Evolutionary conservation across 768 basidiomycete species (phyloP), one percentile per base, ranked within the genome.

Genomic region (Botryobasidium botryosum): DNA sequence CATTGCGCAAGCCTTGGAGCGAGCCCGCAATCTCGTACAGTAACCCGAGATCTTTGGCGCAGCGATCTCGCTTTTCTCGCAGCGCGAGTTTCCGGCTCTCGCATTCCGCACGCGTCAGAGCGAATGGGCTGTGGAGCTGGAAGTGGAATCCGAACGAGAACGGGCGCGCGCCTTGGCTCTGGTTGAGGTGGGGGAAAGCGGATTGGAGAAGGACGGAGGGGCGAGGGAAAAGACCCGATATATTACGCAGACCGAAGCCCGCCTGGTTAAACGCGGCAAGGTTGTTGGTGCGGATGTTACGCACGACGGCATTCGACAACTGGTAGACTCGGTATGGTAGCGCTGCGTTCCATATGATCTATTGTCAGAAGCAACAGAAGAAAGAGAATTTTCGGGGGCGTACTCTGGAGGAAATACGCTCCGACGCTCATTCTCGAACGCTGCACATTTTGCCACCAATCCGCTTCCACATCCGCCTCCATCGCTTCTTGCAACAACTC

Each of bases 361-460:
- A 49, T 43, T 8, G 49, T 43, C 42, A 28, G 44, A 15, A 46
- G 20, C 4, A 48, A 4, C 59, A 63, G 6, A 51, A 55, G 31
- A 33, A 37, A 49, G 21, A 37, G 52, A 24, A 27, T 20, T 38
- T 33, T 29, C 24, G 29, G 15, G 12, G 4, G 65, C 77, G 53
- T 55, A 91, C 86, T 83, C 64, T 90, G 82, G 1, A 91, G 50
- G 23, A 91, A 65, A 59, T 81, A 87, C 55, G 71, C 62, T 3
- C 69, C 68, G 7, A 78, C 67, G 17, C 66, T 69, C 42, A 61
- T 51, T 23, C 64, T 55, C 3, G 80, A 85, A 26, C 73, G 68
- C 50, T 79, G 76, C 33, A 81, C 58, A 24, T 74, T 69, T 13
- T 69, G 68, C 90, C 90, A 96, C 80, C 82, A 94, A 36, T 81